Evolutionary conservation across 2,329 filamentous ascomycete genomes (phyloP).

Genomic region (Alternaria gansuensis): DNA sequence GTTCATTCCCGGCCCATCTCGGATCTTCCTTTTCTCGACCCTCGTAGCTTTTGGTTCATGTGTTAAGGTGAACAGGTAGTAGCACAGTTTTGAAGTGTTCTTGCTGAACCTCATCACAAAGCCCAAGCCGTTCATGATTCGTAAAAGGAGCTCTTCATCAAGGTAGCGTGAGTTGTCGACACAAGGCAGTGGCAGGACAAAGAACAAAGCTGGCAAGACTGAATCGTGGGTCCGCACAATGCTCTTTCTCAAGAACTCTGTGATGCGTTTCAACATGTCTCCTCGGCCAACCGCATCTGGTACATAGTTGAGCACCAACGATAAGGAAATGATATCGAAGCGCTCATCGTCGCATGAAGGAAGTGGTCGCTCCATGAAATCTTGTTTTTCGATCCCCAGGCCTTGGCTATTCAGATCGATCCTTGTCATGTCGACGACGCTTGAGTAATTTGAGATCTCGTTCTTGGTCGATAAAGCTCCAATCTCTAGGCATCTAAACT

Average conservation of each 20-base stretch:
- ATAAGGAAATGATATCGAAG: constrained; percentile 92
- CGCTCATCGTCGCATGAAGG: constrained; percentile 68
- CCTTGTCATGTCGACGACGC: constrained; percentile 75
- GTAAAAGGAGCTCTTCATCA: constrained; percentile 71
- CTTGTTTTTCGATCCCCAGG: constrained; percentile 81
- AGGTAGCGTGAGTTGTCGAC: constrained; percentile 91
- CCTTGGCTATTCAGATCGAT: constrained; percentile 93
- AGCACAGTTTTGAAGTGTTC: constrained; percentile 82
- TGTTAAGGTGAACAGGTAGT: constrained; percentile 80
- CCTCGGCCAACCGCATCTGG: constrained; percentile 78
- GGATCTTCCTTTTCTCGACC: constrained; percentile 79
- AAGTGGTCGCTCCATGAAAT: constrained; percentile 89
- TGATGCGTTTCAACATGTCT: constrained; percentile 73
- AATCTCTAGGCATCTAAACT: constrained; percentile 80
- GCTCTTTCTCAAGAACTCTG: constrained; percentile 45
- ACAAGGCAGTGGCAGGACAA: constrained; percentile 89
- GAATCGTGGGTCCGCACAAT: neutral
- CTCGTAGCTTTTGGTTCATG: constrained; percentile 42
- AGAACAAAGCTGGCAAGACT: constrained; percentile 73
- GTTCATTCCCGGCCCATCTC: constrained; percentile 79
- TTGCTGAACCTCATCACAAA: constrained; percentile 74
- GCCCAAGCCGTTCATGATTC: constrained; percentile 80
- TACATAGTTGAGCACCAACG: constrained; percentile 93
- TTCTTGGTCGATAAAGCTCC: constrained; percentile 87
- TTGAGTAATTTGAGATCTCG: constrained; percentile 75